A percentile compares a stretch with the other conserved stretches of the same genome.
Conservation (phyloP, 2,329 filamentous ascomycete species). For the Eutypella sp. region DNA sequence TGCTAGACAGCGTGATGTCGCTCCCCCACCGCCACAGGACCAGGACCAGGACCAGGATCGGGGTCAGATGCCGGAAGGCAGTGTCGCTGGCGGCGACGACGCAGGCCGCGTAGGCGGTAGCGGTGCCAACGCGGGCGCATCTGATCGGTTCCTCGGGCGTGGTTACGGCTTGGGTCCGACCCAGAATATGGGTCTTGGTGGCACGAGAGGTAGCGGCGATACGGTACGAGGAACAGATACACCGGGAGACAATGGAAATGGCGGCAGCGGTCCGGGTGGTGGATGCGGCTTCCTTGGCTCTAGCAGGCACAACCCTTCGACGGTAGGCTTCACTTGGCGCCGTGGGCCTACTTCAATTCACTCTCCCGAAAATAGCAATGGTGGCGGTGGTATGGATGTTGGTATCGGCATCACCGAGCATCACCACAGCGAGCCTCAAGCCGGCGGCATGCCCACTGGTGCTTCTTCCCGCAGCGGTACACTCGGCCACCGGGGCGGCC, state of each 20-base stretch:
- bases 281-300: background rate
- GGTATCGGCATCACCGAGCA: background rate
- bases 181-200: background rate
- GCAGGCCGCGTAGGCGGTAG: too few species aligned
- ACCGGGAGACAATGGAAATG: slow-evolving; percentile 1
- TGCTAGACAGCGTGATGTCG: slow-evolving; percentile 24
- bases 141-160: too few species aligned
- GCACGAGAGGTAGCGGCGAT: background rate
- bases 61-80: background rate
- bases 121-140: too few species aligned
- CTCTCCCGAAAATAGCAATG: background rate
- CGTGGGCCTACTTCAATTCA: background rate
- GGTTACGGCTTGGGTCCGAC: background rate
- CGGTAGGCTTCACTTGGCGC: background rate
- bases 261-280: slow-evolving; percentile 1
- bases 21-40: too few species aligned
- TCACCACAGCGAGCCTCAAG: background rate
- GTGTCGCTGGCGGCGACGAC: background rate
- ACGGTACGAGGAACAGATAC: background rate
- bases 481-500: background rate
- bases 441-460: background rate
- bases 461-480: background rate
- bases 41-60: too few species aligned
- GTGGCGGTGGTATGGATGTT: slow-evolving; percentile 1
- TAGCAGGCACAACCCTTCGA: background rate